These are phyloP conservation scores for Rhinocladiella mackenziei DNA, from an alignment of 2,329 filamentous ascomycete genomes.

Conservation along the genomic window DNA sequence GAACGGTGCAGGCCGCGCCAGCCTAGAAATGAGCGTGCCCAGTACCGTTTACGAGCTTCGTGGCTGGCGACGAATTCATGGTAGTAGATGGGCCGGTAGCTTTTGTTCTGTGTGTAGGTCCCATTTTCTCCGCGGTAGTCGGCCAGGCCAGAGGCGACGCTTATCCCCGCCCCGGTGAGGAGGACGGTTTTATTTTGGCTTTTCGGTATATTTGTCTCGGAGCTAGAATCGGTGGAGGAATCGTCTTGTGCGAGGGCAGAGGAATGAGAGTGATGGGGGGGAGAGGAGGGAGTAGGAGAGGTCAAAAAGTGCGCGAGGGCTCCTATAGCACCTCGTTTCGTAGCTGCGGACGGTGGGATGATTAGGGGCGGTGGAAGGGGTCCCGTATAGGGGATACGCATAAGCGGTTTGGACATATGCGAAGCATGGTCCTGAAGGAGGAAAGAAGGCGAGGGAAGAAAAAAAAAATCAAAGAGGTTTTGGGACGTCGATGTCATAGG, in stretches of 20 bases:
- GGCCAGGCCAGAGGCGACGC: slow-evolving; percentile 84
- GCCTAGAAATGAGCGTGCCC: slow-evolving; percentile 89
- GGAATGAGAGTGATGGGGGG: slow-evolving; percentile 23
- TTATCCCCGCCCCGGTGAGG: slow-evolving; percentile 82
- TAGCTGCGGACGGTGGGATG: slow-evolving; percentile 67
- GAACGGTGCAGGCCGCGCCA: slow-evolving; percentile 79
- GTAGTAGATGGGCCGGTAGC: slow-evolving; percentile 87
- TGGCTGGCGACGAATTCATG: slow-evolving; percentile 81
- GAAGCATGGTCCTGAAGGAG: slow-evolving; percentile 32
- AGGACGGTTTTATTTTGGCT: slow-evolving; percentile 49
- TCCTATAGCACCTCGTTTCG: slow-evolving; percentile 67
- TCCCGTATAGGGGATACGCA: slow-evolving; percentile 88
- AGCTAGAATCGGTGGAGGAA: neutral
- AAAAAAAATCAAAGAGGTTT: neutral
- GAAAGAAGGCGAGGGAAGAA: slow-evolving; percentile 1
- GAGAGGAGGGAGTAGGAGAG: slow-evolving; percentile 48
- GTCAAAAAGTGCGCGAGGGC: slow-evolving; percentile 75
- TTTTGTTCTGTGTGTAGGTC: slow-evolving; percentile 88
- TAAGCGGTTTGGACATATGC: slow-evolving; percentile 65
- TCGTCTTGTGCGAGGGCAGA: neutral
- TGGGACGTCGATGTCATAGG: slow-evolving; percentile 14
- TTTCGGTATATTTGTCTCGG: neutral
- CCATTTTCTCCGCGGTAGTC: slow-evolving; percentile 89
- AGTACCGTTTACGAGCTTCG: slow-evolving; percentile 85
- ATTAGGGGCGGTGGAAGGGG: slow-evolving; percentile 71